Conservation (phyloP, 495 filamentous ascomycete species). For the Hypoxylon subgilvum region DNA sequence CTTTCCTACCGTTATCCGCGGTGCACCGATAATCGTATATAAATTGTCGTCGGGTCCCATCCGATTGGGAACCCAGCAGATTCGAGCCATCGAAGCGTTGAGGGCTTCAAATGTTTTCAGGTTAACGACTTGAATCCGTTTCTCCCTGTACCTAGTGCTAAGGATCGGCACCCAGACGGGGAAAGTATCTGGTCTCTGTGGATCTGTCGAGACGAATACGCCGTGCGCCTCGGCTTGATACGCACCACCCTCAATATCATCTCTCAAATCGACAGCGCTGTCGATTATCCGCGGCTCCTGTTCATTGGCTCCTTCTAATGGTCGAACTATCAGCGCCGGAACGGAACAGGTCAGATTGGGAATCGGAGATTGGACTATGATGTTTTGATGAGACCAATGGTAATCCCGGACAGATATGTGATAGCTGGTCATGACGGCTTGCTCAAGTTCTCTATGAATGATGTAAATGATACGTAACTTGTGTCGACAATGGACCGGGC, state of each 20-base stretch:
- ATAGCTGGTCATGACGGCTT: slow-evolving; percentile 18
- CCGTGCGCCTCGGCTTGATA: slow-evolving; percentile 35
- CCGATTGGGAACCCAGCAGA: slow-evolving; percentile 44
- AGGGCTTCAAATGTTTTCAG: slow-evolving; percentile 31
- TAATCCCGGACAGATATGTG: slow-evolving; percentile 24
- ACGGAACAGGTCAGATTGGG: slow-evolving; percentile 1
- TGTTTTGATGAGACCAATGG: slow-evolving; percentile 32
- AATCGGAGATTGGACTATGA: slow-evolving; percentile 22
- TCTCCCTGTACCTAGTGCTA: neutral
- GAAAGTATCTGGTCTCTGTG: slow-evolving; percentile 1
- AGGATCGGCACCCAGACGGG: slow-evolving; percentile 34
- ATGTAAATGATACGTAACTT: slow-evolving; percentile 1
- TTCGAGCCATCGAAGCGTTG: slow-evolving; percentile 21
- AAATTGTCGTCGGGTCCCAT: slow-evolving; percentile 30
- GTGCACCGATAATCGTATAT: slow-evolving; percentile 42
- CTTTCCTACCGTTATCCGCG: slow-evolving; percentile 12
- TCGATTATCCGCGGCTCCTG: slow-evolving; percentile 27
- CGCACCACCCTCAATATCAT: slow-evolving; percentile 11
- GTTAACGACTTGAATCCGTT: slow-evolving; percentile 38
- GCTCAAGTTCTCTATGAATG: neutral
- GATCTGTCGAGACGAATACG: slow-evolving; percentile 36
- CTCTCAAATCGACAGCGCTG: slow-evolving; percentile 8
- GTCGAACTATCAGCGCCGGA: slow-evolving; percentile 14
- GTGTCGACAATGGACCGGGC: neutral
- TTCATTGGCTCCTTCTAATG: slow-evolving; percentile 20